Conservation (phyloP, 2,329 filamentous ascomycete species). For the Fusarium veterinarium region DNA sequence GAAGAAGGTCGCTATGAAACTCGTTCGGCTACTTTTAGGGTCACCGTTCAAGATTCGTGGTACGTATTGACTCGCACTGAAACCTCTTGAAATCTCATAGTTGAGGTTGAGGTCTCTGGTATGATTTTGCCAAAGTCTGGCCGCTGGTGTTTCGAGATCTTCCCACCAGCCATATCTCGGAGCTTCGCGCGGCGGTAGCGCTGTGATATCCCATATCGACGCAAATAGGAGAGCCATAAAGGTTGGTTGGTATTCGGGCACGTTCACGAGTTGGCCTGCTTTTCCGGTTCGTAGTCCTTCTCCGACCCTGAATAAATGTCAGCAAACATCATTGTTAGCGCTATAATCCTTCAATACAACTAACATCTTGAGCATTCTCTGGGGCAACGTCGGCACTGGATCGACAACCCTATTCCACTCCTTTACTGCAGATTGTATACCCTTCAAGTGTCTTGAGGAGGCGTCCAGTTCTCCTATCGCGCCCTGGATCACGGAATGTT, state of each 20-base stretch:
- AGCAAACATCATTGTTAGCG: conserved; percentile 10
- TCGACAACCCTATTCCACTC: conserved; percentile 35
- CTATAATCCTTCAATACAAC: conserved; percentile 2
- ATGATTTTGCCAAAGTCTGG: conserved; percentile 52
- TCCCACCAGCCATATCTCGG: conserved; percentile 54
- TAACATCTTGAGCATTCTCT: conserved; percentile 54
- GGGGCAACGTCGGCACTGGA: conserved; percentile 49
- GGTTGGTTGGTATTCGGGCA: conserved; percentile 57
- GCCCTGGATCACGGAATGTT: conserved; percentile 47
- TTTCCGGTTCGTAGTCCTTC: conserved; percentile 54
- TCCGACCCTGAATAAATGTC: conserved; percentile 51
- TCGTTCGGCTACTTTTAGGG: conserved; percentile 55
- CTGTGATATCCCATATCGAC: conserved; percentile 55
- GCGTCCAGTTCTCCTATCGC: conserved; percentile 57
- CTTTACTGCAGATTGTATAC: conserved; percentile 48
- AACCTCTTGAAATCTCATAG: conserved; percentile 52
- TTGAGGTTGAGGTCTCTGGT: conserved; percentile 51
- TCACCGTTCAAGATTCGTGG: conserved; percentile 51
- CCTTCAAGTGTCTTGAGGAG: conserved; percentile 56
- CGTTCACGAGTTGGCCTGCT: conserved; percentile 54
- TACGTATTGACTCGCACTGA: conserved; percentile 48
- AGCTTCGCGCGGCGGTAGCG: conserved; percentile 50
- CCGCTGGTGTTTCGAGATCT: conserved; percentile 50
- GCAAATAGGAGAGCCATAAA: conserved; percentile 59
- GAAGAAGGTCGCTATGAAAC: conserved; percentile 60